These are phyloP conservation scores for Digitaria exilis DNA, from an alignment of 202 grass and related monocot genomes.

Conservation along the genomic window DNA sequence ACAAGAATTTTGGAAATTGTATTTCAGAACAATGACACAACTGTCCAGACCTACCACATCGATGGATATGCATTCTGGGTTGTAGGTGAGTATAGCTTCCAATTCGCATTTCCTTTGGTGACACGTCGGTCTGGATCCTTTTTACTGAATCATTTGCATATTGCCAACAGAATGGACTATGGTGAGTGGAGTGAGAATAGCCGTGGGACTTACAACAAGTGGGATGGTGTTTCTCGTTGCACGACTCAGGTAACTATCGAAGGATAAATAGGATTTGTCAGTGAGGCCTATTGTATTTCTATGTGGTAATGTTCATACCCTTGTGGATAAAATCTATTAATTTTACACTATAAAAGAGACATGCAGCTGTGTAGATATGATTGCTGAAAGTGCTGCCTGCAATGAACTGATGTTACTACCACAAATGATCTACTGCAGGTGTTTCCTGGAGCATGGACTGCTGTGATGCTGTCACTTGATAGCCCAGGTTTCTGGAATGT, in stretches of 20 bases:
- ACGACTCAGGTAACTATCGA: constrained; percentile 77
- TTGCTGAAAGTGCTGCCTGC: constrained; percentile 8
- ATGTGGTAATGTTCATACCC: constrained; percentile 8
- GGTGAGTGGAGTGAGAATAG: constrained; percentile 92
- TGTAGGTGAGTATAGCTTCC: constrained; percentile 57
- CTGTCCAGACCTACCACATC: constrained; percentile 89
- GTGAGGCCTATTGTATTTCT: neutral
- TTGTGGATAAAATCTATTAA: neutral
- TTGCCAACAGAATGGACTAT: constrained; percentile 87
- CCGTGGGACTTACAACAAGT: constrained; percentile 93
- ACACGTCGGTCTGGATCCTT: neutral
- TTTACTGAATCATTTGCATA: constrained; percentile 14
- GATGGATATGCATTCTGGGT: constrained; percentile 98
- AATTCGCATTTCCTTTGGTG: constrained; percentile 5
- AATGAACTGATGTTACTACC: neutral
- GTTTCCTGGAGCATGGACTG: constrained; percentile 97
- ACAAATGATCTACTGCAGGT: constrained; percentile 58
- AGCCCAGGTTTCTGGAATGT: constrained; percentile 95
- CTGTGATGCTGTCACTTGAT: constrained; percentile 77
- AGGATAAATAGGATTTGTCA: neutral
- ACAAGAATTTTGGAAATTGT: constrained; percentile 96
- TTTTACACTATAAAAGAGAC: neutral
- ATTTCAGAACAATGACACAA: constrained; percentile 97
- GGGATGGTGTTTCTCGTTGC: constrained; percentile 90
- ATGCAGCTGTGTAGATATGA: neutral